Base-by-base conservation (phyloP, 78 protist species). In the Isochrysis galbana region DNA sequence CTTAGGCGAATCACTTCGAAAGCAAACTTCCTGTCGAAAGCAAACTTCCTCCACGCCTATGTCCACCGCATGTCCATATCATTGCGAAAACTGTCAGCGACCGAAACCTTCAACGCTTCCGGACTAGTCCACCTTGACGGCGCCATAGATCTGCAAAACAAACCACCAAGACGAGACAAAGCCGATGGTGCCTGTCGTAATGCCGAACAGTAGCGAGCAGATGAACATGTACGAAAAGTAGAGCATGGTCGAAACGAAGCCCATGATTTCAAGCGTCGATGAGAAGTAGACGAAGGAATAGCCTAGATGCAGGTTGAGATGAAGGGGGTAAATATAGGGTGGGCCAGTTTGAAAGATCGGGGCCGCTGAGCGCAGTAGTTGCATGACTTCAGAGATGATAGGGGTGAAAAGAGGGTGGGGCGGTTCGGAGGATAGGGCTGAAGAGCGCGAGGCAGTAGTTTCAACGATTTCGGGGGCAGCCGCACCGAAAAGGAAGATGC, bases 41-140 rank as follows among this genome's bases (percentile, higher is more conserved):
- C n/a, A n/a, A n/a, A n/a, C n/a, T n/a, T n/a, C n/a, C n/a, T n/a
- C n/a, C n/a, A n/a, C n/a, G n/a, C n/a, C n/a, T n/a, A n/a, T n/a
- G n/a, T n/a, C n/a, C n/a, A n/a, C n/a, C n/a, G n/a, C n/a, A n/a
- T n/a, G n/a, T n/a, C n/a, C n/a, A n/a, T n/a, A n/a, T n/a, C n/a
- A n/a, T n/a, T n/a, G n/a, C n/a, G n/a, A n/a, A n/a, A n/a, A n/a
- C n/a, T n/a, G n/a, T n/a, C n/a, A n/a, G n/a, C n/a, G n/a, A n/a
- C n/a, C n/a, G n/a, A n/a, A n/a, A n/a, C n/a, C n/a, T n/a, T n/a
- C n/a, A n/a, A n/a, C n/a, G n/a, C n/a, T n/a, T n/a, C n/a, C n/a
- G n/a, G n/a, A n/a, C n/a, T 21, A 80, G 38, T 80, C 88, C 3
- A 80, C 88, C 54, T 80, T 80, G 88, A 80, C 88, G 19, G 88